Percentiles rank a stretch among this genome's conserved stretches.
These are phyloP conservation scores for Capsella rubella DNA, from an alignment of 441 rosid species.

Conservation along the genomic window DNA sequence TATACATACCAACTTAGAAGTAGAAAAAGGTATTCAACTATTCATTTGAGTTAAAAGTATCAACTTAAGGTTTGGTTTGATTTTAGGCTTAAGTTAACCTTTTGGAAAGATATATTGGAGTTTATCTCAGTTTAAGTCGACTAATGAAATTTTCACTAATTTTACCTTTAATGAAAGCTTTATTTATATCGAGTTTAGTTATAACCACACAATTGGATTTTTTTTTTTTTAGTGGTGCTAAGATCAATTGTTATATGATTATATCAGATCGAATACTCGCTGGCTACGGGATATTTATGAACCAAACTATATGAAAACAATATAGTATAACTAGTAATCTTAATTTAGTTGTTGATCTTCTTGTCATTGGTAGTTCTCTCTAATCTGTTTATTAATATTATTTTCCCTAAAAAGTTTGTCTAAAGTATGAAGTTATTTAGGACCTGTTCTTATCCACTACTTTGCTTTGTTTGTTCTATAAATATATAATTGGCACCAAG, in stretches of 20 bases:
- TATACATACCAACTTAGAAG: not conserved
- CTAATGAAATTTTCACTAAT: too few relatives aligned
- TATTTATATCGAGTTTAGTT: too few relatives aligned
- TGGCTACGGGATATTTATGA: not conserved
- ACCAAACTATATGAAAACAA: constrained; percentile 3
- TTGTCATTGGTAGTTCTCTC: constrained; percentile 25
- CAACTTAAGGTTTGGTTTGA: not conserved
- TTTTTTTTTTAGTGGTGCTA: too few relatives aligned
- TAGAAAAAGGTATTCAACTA: not conserved
- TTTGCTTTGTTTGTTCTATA: constrained; percentile 16
- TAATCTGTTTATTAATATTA: not conserved
- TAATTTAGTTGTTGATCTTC: constrained; percentile 7
- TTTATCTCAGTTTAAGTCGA: too few relatives aligned
- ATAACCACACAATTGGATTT: too few relatives aligned
- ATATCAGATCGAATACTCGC: not conserved
- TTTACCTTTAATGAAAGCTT: too few relatives aligned
- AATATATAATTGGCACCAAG: constrained; percentile 21
- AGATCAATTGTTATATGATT: not conserved
- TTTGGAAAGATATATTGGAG: too few relatives aligned
- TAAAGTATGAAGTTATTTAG: constrained; percentile 20
- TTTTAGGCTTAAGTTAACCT: not conserved
- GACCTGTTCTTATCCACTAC: constrained; percentile 36
- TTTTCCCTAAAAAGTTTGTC: not conserved
- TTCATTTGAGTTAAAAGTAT: not conserved
- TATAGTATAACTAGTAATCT: not conserved